Base-by-base conservation (phyloP, 495 filamentous ascomycete genomes). In the Daldinia caldariorum region DNA sequence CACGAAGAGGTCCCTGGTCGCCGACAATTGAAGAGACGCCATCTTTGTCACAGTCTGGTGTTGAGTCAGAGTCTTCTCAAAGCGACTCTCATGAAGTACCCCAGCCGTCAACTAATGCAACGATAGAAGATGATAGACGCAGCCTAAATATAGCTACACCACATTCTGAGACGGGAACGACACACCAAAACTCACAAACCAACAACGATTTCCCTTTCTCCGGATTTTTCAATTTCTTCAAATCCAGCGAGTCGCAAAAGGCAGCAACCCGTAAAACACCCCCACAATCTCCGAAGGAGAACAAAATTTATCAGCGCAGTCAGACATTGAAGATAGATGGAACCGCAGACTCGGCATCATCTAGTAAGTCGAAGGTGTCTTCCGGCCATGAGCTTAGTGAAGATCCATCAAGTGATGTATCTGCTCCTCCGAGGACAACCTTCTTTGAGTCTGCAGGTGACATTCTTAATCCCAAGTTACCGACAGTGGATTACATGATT, bases 381-480 rank as follows among this genome's bases (percentile, higher is more conserved):
- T 65, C 79, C 6, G 83, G 82, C n/a, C 70, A 76, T 9, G 82
- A 83, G 43, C 72, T 83, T 22, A 75, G 78, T 8, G 81, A 81
- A 53, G 81, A 83, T 41, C 66, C 74, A 18, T 62, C 59, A 0
- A 79, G 82, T 37, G 76, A 70, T 16, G 64, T 86, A 43, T 80
- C 87, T 53, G 87, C 92, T 1, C 95, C 95, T n/a, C 95, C 95
- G 0, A 91, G 88, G 67, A 98, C 95, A 0, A 95, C 91, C 1
- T 89, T 99, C 58, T 95, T 99, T 61, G 95, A 99, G 81, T 93
- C 94, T 0, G 95, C 95, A 2, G 91, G 92, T 10, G 94, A 98
- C 75, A 79, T 99, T 18, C 84, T 99, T 26, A 94, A 94, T 79
- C 95, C 96, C 2, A 95, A 93, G 10, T 79, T 98, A 2, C 94